Evolutionary conservation across 352 stramenopile genomes (phyloP), one percentile per base, ranked within the genome.

Genomic region (Phytophthora sansomeana): DNA sequence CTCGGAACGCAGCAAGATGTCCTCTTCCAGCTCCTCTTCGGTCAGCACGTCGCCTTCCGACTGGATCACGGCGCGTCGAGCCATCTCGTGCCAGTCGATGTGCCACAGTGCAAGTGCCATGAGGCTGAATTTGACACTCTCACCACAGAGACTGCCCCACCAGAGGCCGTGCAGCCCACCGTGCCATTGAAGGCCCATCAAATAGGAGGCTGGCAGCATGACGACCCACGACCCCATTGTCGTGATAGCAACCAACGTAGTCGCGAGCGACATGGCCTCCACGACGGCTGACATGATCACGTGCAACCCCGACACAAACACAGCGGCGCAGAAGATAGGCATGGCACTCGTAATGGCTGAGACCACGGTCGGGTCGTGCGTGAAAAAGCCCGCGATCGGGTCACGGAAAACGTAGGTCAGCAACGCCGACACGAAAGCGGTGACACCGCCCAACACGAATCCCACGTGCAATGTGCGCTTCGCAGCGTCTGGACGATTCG

Each of bases 241-340:
- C 29, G 83, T 94, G 70, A 92, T 91, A 14, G 65, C 63, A 42
- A 92, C 81, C n/a, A 92, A 69, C 10, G 80, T 91, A 21, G 81
- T 85, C 5, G 83, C 83, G 5, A 91, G 75, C 38, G 83, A 88
- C 85, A 94, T 94, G 50, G 83, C 85, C 67, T 92, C 83, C 44
- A 94, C 81, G 19, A 92, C 85, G 5, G 85, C 83, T 2, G 85
- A 85, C 42, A 94, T 59, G 54, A 94, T 90, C 26, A 94, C 79
- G 66, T 94, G 85, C 24, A 92, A 67, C 2, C 81, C 83, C 1
- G 83, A 92, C n/a, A 93, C 60, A 49, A 90, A 91, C 8, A 92
- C 85, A 6, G 81, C 83, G 24, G 81, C 46, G 57, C 83, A 92
- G 57, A 93, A 93, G 49, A 93, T 72, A 0, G 85, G 85, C 41